phyloP scores from a whole-genome alignment of 148 eudicot species.

The Rhododendron molle region DNA sequence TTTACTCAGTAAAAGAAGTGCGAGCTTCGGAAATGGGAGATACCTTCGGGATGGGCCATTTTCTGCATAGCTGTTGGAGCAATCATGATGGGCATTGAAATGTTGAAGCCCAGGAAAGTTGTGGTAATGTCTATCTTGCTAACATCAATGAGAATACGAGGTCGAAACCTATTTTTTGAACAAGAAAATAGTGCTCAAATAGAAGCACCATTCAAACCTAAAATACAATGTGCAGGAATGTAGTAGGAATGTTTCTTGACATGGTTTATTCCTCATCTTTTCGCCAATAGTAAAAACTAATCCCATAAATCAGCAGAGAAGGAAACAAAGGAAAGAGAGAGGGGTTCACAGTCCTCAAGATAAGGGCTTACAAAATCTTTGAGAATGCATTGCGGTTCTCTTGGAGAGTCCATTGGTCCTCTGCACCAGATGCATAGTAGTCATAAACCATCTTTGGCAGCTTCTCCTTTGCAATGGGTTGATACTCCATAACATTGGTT shows the following conservation, averaged over 20 bases:
- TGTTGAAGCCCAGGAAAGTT: conserved; percentile 65
- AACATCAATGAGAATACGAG: conserved; percentile 84
- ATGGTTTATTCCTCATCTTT: conserved; percentile 5
- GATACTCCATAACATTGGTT: conserved; percentile 77
- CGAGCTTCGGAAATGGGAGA: conserved; percentile 1
- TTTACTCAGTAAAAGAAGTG: neutral
- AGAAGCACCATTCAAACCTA: neutral
- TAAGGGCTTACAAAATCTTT: conserved; percentile 56
- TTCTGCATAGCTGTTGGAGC: conserved; percentile 92
- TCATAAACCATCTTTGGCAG: conserved; percentile 88
- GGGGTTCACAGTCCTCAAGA: neutral
- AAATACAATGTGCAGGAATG: neutral
- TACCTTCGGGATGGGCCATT: conserved; percentile 95
- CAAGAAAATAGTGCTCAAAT: neutral
- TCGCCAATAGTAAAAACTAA: neutral
- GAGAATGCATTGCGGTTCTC: conserved; percentile 77
- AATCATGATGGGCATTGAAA: conserved; percentile 93
- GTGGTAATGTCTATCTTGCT: conserved; percentile 62
- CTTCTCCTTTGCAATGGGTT: conserved; percentile 68
- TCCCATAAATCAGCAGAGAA: neutral
- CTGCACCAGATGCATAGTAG: conserved; percentile 86
- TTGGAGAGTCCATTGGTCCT: conserved; percentile 86
- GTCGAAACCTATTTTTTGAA: conserved; percentile 57
- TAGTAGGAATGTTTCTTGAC: neutral
- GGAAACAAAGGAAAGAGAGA: neutral